A percentile compares a stretch with the other conserved stretches of the same genome.
Evolutionary conservation across 352 stramenopile genomes (phyloP).

Genomic region (Pythium scleroteichum): DNA sequence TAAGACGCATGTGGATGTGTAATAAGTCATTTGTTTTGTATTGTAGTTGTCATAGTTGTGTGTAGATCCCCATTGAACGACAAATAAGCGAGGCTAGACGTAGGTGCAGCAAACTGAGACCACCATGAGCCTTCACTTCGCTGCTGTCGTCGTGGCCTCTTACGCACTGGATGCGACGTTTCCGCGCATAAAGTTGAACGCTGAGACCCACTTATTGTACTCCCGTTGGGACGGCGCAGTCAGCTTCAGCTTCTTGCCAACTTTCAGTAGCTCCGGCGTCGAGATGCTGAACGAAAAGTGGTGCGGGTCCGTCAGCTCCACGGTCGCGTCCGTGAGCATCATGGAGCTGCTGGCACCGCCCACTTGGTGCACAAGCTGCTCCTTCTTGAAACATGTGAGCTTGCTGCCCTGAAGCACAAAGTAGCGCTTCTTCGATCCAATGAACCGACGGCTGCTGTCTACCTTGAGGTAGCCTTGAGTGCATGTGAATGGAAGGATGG

Average conservation of each 20-base stretch:
- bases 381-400: conserved; percentile 44
- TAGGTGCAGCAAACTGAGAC: too few relatives aligned
- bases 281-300: conserved; percentile 77
- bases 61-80: conserved; percentile 15
- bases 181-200: conserved; percentile 51
- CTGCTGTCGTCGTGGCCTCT: background rate
- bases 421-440: conserved; percentile 86
- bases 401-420: conserved; percentile 50
- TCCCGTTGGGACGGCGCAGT: conserved; percentile 70
- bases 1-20: background rate
- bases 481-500: conserved; percentile 85
- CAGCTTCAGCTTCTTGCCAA: conserved; percentile 81
- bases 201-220: conserved; percentile 85
- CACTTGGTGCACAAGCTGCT: conserved; percentile 53
- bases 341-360: conserved; percentile 75
- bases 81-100: background rate
- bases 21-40: conserved; percentile 23
- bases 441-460: conserved; percentile 70
- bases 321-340: conserved; percentile 57
- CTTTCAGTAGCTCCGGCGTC: conserved; percentile 68
- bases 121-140: background rate
- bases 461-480: conserved; percentile 84
- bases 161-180: conserved; percentile 29
- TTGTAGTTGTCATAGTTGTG: conserved; percentile 8
- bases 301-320: conserved; percentile 67